A percentile compares a stretch with the other conserved stretches of the same genome.
phyloP scores from a whole-genome alignment of 225 moss, liverwort and hornwort species.

The Straminergon stramineum region DNA sequence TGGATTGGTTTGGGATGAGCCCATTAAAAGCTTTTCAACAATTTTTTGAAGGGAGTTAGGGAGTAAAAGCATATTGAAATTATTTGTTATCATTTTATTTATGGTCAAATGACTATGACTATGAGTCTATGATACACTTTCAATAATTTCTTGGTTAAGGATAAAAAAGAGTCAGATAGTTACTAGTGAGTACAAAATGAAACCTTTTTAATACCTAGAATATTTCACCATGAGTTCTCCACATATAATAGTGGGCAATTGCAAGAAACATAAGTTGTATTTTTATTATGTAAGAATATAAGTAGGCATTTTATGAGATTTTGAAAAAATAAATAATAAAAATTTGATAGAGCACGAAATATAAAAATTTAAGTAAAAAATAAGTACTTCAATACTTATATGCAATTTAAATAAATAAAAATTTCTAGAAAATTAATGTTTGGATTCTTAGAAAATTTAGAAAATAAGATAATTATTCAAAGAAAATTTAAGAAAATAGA shows the following conservation, averaged over 20 bases:
- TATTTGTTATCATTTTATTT: no score
- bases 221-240: no score
- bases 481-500: background rate
- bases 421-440: background rate
- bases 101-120: background rate
- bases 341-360: no score
- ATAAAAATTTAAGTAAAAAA: background rate
- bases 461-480: background rate
- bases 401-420: no score
- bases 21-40: background rate
- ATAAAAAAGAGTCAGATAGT: background rate
- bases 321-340: no score
- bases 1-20: background rate
- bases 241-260: background rate
- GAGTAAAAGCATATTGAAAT: background rate
- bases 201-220: background rate
- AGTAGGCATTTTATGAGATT: no score
- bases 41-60: background rate
- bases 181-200: background rate
- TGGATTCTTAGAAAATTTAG: background rate
- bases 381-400: background rate
- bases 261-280: no score
- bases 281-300: no score
- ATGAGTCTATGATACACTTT: background rate
- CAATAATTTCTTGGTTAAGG: background rate